phyloP scores from a whole-genome alignment of 140 eudicot genomes.

The Stevia rebaudiana region DNA sequence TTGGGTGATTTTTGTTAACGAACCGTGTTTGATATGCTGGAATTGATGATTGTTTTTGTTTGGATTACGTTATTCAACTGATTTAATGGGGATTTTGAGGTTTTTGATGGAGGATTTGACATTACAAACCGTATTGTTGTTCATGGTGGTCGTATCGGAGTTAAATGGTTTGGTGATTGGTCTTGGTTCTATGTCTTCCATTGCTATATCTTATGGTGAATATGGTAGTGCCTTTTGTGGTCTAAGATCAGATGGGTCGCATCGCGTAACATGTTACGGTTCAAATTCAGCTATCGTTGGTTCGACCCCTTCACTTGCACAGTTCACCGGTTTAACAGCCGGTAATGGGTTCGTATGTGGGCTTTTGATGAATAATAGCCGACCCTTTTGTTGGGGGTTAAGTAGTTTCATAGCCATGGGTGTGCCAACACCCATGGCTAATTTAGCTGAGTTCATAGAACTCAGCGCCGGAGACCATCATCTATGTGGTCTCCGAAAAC shows the following conservation, averaged over 20 bases:
- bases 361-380: conserved; percentile 46
- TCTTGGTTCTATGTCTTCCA: conserved; percentile 88
- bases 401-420: conserved; percentile 72
- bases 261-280: conserved; percentile 71
- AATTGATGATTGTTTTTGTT: neutral
- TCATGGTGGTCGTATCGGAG: conserved; percentile 38
- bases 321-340: conserved; percentile 62
- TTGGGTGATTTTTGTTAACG: neutral
- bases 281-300: conserved; percentile 55
- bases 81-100: conserved; percentile 34
- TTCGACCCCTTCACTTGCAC: conserved; percentile 49
- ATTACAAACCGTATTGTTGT: conserved; percentile 1
- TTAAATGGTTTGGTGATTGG: conserved; percentile 40
- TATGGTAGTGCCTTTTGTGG: conserved; percentile 86
- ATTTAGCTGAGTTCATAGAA: conserved; percentile 58
- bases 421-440: conserved; percentile 45
- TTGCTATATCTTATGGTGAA: conserved; percentile 93
- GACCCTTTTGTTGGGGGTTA: conserved; percentile 89
- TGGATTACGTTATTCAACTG: conserved; percentile 17
- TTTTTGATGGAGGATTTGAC: conserved; percentile 25
- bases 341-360: conserved; percentile 94
- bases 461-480: conserved; percentile 91
- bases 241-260: conserved; percentile 81
- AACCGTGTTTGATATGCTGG: neutral
- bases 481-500: conserved; percentile 76